Conservation (phyloP, 805 yeast genomes). For the Myxozyma monticola region DNA sequence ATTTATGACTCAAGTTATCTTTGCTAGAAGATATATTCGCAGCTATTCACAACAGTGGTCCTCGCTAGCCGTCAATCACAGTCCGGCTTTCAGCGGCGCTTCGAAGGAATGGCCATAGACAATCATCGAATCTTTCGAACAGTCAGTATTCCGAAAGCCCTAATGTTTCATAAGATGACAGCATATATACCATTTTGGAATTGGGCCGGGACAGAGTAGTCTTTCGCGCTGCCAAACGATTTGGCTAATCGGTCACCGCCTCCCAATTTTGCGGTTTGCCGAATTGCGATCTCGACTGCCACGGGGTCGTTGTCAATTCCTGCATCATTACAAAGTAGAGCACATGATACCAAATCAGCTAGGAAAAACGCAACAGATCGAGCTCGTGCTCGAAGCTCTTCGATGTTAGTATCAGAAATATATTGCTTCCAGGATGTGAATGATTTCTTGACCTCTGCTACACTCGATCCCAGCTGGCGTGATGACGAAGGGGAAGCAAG, state of each 20-base stretch:
- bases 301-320: constrained; percentile 19
- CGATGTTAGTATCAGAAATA: constrained; percentile 3
- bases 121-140: not conserved
- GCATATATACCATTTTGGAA: constrained; percentile 6
- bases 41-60: no score
- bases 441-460: not conserved
- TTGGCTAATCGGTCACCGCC: constrained; percentile 4
- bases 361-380: constrained; percentile 10
- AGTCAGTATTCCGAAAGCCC: no score
- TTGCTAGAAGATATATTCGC: no score
- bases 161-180: not conserved
- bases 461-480: not conserved
- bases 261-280: constrained; percentile 11
- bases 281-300: constrained; percentile 19
- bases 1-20: no score
- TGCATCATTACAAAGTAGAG: constrained; percentile 19
- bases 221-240: not conserved
- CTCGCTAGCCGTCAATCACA: no score
- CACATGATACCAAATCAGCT: constrained; percentile 12
- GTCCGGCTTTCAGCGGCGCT: no score
- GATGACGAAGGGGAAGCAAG: not conserved
- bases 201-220: not conserved
- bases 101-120: not conserved
- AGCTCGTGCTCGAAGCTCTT: constrained; percentile 12
- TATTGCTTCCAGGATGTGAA: constrained; percentile 7